These are phyloP conservation scores for Immersiporthe knoxdaviesiana DNA, from an alignment of 2,329 filamentous ascomycete genomes.

Conservation along the genomic window DNA sequence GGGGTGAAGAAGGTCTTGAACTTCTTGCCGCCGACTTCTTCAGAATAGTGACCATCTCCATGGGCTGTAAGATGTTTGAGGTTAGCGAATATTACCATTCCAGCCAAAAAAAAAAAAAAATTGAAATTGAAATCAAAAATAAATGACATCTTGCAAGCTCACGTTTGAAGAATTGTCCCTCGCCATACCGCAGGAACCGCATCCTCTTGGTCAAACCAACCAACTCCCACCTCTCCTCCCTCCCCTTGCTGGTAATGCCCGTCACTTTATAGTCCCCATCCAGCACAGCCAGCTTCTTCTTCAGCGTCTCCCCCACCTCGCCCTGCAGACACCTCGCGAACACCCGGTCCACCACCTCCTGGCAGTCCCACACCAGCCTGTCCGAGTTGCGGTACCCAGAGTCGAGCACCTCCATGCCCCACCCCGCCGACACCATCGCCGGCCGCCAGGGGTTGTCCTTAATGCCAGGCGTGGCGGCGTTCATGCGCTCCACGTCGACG, in stretches of 20 bases:
- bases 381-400: conserved; percentile 69
- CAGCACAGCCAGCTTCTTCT: conserved; percentile 44
- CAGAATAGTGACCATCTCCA: conserved; percentile 67
- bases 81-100: too few species aligned
- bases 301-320: conserved; percentile 47
- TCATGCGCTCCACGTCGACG: conserved; percentile 47
- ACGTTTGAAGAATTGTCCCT: conserved; percentile 73
- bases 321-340: conserved; percentile 60
- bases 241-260: conserved; percentile 36
- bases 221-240: conserved; percentile 45
- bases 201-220: conserved; percentile 69
- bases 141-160: conserved; percentile 33
- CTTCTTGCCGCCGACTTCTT: conserved; percentile 49
- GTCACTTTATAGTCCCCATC: conserved; percentile 36
- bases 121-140: not conserved
- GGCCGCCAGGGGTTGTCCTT: conserved; percentile 60
- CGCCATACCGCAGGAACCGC: conserved; percentile 73
- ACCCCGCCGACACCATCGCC: conserved; percentile 70
- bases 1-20: conserved; percentile 54
- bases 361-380: conserved; percentile 76
- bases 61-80: conserved; percentile 54
- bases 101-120: not conserved
- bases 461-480: not conserved
- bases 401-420: conserved; percentile 60
- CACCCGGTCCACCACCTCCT: conserved; percentile 63